Evolutionary conservation across 78 protist species (phyloP), one percentile per base, ranked within the genome.

Genomic region (Salpingoeca rosetta): DNA sequence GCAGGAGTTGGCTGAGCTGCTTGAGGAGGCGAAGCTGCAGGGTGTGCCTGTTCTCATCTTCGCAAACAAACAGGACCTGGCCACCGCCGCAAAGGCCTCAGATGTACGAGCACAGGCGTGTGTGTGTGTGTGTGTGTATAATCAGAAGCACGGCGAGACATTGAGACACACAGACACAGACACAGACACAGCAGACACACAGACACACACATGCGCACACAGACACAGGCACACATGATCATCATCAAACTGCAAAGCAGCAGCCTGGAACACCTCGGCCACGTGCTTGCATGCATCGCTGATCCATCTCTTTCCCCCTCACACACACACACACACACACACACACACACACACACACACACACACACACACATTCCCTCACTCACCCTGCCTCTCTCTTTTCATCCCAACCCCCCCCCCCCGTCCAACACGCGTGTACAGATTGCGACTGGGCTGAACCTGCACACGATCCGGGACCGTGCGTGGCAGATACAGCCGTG

Each of bases 61-160:
- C 44, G 97, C 98, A 41, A 97, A 97, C 90, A 97, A 97, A 90
- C 98, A 97, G 81, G 99, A 97, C 87, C 74, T 97, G 0, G 43
- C 10, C 40, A 76, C 12, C 43, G 80, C 80, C 22, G 80, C 35
- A 37, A 76, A 76, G 80, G 80, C 80, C 42, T 51, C 65, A 17
- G 65, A 51, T 17, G 17, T 51, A 51, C 65, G 31, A 17, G 65
- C 65, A 17, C 7, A 51, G 65, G 65, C 65, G 65, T 51, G 31
- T 22, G 17, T 7, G 65, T 51, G 7, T 17, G 65, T 51, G 7
- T 17, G 65, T 22, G 7, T 22, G 65, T 7, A 51, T 51, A 51
- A 28, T 7, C 7, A 17, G 31, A 51, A 51, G 31, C n/a, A n/a
- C n/a, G n/a, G n/a, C n/a, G n/a, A n/a, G n/a, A n/a, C n/a, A n/a